Percentiles rank a stretch among this genome's conserved stretches.
phyloP scores from a whole-genome alignment of 306 rosid genomes.

The Quercus robur region DNA sequence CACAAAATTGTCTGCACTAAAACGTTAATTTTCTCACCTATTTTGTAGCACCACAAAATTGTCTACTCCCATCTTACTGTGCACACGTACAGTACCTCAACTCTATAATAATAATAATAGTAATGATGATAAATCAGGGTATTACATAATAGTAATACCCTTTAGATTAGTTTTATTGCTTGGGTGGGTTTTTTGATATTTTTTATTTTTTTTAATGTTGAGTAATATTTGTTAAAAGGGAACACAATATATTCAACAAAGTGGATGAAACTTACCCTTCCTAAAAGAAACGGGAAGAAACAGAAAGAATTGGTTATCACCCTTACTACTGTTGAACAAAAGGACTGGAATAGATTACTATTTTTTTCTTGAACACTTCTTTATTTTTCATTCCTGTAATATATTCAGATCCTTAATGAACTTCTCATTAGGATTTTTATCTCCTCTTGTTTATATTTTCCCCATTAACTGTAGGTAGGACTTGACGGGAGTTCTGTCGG shows the following conservation, averaged over 20 bases:
- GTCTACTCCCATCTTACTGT: too few relatives aligned
- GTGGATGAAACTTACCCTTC: background rate
- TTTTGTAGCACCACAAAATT: too few relatives aligned
- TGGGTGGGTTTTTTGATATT: background rate
- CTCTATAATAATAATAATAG: too few relatives aligned
- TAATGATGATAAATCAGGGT: too few relatives aligned
- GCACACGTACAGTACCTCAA: too few relatives aligned
- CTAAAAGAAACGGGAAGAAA: background rate
- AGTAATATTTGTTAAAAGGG: background rate
- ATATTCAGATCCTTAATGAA: background rate
- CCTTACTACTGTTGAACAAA: background rate
- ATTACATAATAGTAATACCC: background rate
- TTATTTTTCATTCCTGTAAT: background rate
- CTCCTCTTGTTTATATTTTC: background rate
- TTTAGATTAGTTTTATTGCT: background rate
- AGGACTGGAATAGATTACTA: background rate
- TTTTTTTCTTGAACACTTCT: background rate
- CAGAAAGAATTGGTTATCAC: background rate
- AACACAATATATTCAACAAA: background rate
- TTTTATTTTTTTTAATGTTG: background rate
- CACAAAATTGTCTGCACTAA: too few relatives aligned
- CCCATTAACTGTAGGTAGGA: constrained; percentile 68
- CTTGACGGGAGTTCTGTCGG: constrained; percentile 97
- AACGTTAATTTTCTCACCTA: too few relatives aligned
- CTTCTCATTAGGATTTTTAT: background rate